phyloP scores from a whole-genome alignment of 768 basidiomycete genomes.

The Boletus reticulatus region DNA sequence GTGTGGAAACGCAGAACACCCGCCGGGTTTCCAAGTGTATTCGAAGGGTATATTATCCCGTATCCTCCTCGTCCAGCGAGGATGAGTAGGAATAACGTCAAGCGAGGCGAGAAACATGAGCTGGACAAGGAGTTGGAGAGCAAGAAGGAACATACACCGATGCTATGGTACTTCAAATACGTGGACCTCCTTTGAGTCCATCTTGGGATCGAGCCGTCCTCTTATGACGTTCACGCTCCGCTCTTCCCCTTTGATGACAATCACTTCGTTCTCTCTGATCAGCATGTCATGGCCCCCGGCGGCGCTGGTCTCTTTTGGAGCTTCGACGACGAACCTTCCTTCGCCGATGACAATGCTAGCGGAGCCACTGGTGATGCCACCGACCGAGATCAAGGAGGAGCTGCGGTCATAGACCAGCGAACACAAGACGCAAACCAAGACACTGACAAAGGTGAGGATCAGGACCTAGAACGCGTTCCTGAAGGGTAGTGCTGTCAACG shows the following conservation, averaged over 20 bases:
- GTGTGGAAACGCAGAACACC: constrained; percentile 11
- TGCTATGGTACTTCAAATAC: neutral
- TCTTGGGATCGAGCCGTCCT: constrained; percentile 25
- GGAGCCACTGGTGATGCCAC: constrained; percentile 30
- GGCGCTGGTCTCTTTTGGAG: constrained; percentile 5
- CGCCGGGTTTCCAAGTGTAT: constrained; percentile 1
- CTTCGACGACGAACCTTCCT: neutral
- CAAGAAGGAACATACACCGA: constrained; percentile 28
- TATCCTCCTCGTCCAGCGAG: constrained; percentile 15
- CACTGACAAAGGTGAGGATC: constrained; percentile 27
- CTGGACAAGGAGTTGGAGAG: constrained; percentile 21
- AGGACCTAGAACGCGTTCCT: too few relatives aligned
- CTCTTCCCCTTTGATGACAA: constrained; percentile 29
- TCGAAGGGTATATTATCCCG: constrained; percentile 15
- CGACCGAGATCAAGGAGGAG: constrained; percentile 31
- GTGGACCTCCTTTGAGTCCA: neutral
- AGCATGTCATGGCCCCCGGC: constrained; percentile 29
- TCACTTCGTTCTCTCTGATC: constrained; percentile 10
- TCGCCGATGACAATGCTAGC: constrained; percentile 25
- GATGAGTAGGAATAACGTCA: too few relatives aligned
- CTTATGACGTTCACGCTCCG: constrained; percentile 26
- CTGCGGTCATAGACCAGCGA: constrained; percentile 1
- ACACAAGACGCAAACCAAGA: constrained; percentile 24
- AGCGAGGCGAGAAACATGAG: constrained; percentile 22
- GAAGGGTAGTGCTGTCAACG: neutral